phyloP scores from a whole-genome alignment of 2,329 filamentous ascomycete genomes.

The Calonectria naviculata region DNA sequence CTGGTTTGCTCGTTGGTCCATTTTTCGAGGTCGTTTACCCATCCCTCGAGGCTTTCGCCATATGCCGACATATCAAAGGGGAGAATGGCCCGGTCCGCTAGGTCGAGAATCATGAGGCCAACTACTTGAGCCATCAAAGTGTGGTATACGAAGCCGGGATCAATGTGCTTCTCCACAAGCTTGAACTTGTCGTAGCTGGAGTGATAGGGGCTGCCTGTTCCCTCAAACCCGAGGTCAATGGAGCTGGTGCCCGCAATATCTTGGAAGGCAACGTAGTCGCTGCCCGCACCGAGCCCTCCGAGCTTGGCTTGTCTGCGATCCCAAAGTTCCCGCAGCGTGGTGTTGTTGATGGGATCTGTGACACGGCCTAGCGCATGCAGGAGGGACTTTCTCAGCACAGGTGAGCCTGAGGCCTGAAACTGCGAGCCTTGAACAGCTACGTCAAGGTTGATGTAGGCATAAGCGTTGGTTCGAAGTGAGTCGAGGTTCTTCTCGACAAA shows the following conservation, averaged over 20 bases:
- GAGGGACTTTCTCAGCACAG: slow-evolving; percentile 80
- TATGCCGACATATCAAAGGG: slow-evolving; percentile 58
- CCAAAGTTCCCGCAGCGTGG: slow-evolving; percentile 81
- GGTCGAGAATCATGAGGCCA: slow-evolving; percentile 84
- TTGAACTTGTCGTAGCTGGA: slow-evolving; percentile 92
- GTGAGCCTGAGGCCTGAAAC: slow-evolving; percentile 84
- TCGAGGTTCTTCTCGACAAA: slow-evolving; percentile 90
- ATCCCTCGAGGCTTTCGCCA: slow-evolving; percentile 70
- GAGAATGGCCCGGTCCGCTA: slow-evolving; percentile 79
- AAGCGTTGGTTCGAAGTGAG: slow-evolving; percentile 76
- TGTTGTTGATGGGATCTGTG: slow-evolving; percentile 76
- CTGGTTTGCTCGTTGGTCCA: slow-evolving; percentile 63
- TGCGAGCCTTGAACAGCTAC: slow-evolving; percentile 80
- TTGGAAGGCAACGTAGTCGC: slow-evolving; percentile 92
- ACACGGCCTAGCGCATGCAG: slow-evolving; percentile 80
- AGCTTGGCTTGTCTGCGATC: slow-evolving; percentile 71
- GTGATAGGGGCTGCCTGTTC: slow-evolving; percentile 75
- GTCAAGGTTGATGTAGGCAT: slow-evolving; percentile 93
- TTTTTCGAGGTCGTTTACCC: slow-evolving; percentile 73
- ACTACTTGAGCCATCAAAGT: slow-evolving; percentile 81
- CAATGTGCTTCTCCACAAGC: slow-evolving; percentile 83
- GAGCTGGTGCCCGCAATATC: slow-evolving; percentile 90
- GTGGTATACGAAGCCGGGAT: slow-evolving; percentile 88
- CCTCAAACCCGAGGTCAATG: slow-evolving; percentile 84
- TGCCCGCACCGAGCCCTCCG: slow-evolving; percentile 76